Evolutionary conservation across 163 green algal species (phyloP).

Genomic region (Volvox carteri): DNA sequence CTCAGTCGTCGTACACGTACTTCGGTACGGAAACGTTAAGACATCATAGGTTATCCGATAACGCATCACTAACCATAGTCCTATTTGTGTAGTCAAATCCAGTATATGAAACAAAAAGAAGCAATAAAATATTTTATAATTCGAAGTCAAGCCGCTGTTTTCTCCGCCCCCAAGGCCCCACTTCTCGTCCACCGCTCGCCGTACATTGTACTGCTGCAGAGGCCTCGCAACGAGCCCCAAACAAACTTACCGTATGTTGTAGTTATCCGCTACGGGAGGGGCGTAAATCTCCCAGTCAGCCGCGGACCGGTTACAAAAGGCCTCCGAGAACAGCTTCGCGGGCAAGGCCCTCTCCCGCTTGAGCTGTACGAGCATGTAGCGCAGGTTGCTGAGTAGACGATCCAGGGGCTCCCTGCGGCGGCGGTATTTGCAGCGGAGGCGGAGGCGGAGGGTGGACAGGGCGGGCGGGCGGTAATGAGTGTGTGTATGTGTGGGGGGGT

Average conservation of each 20-base stretch:
- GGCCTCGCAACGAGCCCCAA: not conserved
- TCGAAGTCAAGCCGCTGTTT: too few relatives aligned
- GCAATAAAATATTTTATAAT: too few relatives aligned
- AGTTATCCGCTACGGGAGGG: slow-evolving; percentile 10
- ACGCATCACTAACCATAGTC: too few relatives aligned
- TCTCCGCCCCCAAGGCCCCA: too few relatives aligned
- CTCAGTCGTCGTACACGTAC: not conserved
- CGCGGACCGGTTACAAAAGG: not conserved
- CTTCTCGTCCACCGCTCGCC: too few relatives aligned
- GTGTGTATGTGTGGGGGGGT: not conserved
- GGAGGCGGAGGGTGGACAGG: not conserved
- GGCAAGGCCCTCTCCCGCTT: not conserved
- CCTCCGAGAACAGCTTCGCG: not conserved
- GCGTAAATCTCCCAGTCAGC: not conserved
- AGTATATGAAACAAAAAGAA: not conserved
- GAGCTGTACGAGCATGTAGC: slow-evolving; percentile 33
- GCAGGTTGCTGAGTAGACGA: slow-evolving; percentile 28
- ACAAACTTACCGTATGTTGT: slow-evolving; percentile 8
- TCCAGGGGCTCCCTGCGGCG: slow-evolving; percentile 11
- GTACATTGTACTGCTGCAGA: too few relatives aligned
- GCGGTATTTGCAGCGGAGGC: not conserved
- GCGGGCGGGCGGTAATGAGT: not conserved
- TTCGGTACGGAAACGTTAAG: not conserved
- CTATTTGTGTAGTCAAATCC: not conserved
- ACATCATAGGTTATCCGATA: not conserved